These are phyloP conservation scores for Aspergillus kassunensis DNA, from an alignment of 495 filamentous ascomycete genomes.

Conservation along the genomic window DNA sequence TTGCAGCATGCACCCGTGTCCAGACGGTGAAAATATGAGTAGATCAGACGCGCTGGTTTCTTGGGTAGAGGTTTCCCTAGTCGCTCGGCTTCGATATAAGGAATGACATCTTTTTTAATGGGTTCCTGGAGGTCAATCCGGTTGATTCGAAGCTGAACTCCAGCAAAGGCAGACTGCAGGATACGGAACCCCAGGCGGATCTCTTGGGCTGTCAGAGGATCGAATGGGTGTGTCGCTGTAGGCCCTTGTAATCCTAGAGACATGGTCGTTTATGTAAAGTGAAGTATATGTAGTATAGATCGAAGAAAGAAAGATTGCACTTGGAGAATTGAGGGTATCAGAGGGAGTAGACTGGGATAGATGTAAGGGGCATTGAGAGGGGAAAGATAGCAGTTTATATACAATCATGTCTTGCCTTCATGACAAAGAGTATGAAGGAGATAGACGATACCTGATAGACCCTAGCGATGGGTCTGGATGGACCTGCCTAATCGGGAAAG, in stretches of 20 bases:
- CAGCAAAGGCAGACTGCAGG: slow-evolving; percentile 37
- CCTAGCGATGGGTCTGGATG: slow-evolving; percentile 20
- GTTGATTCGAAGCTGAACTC: slow-evolving; percentile 40
- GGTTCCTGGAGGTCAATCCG: slow-evolving; percentile 44
- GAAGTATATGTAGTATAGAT: slow-evolving; percentile 3
- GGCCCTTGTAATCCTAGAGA: slow-evolving; percentile 15
- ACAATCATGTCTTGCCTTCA: background rate
- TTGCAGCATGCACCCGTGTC: slow-evolving; percentile 42
- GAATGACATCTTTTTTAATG: slow-evolving; percentile 38
- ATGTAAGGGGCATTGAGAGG: background rate
- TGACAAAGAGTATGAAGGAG: background rate
- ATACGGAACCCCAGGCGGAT: slow-evolving; percentile 39
- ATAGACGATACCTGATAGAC: background rate
- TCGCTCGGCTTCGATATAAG: slow-evolving; percentile 41
- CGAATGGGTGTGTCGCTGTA: slow-evolving; percentile 34
- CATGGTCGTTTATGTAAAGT: slow-evolving; percentile 7
- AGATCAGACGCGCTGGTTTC: slow-evolving; percentile 38
- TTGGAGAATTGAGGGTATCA: background rate
- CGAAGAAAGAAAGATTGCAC: no score
- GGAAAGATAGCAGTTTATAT: slow-evolving; percentile 2
- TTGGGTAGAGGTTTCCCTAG: slow-evolving; percentile 28
- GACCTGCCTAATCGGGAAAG: slow-evolving; percentile 25
- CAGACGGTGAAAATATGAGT: slow-evolving; percentile 38
- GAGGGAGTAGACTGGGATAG: background rate
- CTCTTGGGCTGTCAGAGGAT: slow-evolving; percentile 40